Base-by-base conservation (phyloP, 306 rosid species). In the Dalbergia cultrata region DNA sequence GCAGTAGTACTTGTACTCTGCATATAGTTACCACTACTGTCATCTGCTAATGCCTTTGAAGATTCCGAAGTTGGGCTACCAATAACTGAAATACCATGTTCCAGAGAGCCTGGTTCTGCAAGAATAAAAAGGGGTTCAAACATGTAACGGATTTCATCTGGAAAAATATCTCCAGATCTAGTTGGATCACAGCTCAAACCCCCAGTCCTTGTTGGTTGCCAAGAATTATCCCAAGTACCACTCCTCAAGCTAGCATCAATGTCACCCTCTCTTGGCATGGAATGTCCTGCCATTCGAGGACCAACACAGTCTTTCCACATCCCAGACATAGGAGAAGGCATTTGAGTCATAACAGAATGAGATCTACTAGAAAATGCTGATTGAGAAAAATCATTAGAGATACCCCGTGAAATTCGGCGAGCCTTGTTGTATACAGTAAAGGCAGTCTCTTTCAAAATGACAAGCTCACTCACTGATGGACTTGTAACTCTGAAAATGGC, bases 41-140 rank as follows among this genome's bases (percentile, higher is more conserved):
- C 99, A 84, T 95, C 99, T 21, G 87, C 82, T 87, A 87, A 75
- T 65, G 91, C 77, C 85, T 91, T 95, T 18, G 91, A 93, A 82
- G 95, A 85, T 85, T 95, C 97, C 19, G 91, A 87, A 74, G 82
- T 79, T 34, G 82, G 86, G 66, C 87, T 89, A 77, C 92, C 86
- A 86, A 75, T 85, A 81, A 80, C 78, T 75, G 98, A 86, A 82
- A 91, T 60, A 82, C 98, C 97, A 83, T 86, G 86, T 68, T 95
- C 98, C 43, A 90, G 59, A 81, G 99, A 93, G 81, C 99, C 99
- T 52, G 99, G 95, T 81, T 93, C 99, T 26, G 99, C 87, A 14
- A 95, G 97, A 82, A 95, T 90, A 84, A 95, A 95, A 80, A 91
- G 94, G 69, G 99, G 99, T 84, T 95, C 99, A 88, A 93, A 95